Evolutionary conservation across 495 filamentous ascomycete genomes (phyloP).

Genomic region (Annulohypoxylon nitens): DNA sequence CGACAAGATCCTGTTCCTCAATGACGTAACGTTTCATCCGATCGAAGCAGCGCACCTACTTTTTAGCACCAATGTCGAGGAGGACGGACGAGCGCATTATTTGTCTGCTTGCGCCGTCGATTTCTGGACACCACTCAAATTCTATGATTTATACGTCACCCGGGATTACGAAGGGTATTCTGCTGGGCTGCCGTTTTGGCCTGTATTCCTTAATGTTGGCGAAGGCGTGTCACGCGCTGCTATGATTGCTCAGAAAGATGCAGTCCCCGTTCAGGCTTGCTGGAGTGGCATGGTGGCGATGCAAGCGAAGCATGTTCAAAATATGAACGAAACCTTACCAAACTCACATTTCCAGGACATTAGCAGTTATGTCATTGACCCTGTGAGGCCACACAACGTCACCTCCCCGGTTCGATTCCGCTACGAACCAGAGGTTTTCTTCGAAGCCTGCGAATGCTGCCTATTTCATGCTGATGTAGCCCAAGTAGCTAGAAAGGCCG

Average conservation of each 20-base stretch:
- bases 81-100: constrained; percentile 71
- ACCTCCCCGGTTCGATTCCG: constrained; percentile 73
- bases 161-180: constrained; percentile 79
- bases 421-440: constrained; percentile 72
- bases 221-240: constrained; percentile 68
- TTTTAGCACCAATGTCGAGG: constrained; percentile 76
- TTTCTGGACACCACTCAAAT: constrained; percentile 80
- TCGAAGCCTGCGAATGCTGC: constrained; percentile 86
- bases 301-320: constrained; percentile 73
- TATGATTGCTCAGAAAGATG: constrained; percentile 72
- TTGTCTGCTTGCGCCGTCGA: constrained; percentile 86
- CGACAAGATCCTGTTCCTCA: constrained; percentile 80
- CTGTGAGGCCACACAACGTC: constrained; percentile 42
- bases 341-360: constrained; percentile 41
- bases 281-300: constrained; percentile 89
- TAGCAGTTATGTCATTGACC: constrained; percentile 47
- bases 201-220: constrained; percentile 76
- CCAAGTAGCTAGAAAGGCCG: constrained; percentile 51
- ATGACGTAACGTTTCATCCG: constrained; percentile 80
- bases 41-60: constrained; percentile 78
- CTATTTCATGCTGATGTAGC: constrained; percentile 79
- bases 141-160: constrained; percentile 86
- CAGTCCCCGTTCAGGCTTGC: constrained; percentile 80
- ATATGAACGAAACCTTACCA: constrained; percentile 41
- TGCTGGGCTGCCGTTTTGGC: constrained; percentile 78